Conservation (phyloP, 208 protist genomes). For the Polymyxa betae region DNA sequence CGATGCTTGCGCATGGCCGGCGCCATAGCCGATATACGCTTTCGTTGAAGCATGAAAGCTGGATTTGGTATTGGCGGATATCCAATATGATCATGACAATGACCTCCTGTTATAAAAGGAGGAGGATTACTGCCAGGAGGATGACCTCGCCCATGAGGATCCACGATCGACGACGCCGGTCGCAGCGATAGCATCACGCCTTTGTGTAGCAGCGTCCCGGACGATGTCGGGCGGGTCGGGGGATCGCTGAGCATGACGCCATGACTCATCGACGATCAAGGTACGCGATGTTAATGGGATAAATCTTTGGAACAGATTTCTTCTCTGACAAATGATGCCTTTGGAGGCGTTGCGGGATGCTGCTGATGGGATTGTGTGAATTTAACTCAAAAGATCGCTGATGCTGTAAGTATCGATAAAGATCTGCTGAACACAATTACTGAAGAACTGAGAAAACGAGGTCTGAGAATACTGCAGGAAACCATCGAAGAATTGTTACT, state of each 20-base stretch:
- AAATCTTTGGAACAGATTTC: too few relatives aligned
- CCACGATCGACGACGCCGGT: not conserved
- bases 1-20: constrained; percentile 1
- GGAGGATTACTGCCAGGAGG: too few relatives aligned
- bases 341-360: too few relatives aligned
- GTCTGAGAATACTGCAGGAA: too few relatives aligned
- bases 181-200: constrained; percentile 43
- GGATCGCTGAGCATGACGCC: not conserved
- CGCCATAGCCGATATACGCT: not conserved
- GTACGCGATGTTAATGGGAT: too few relatives aligned
- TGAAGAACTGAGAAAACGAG: too few relatives aligned
- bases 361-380: too few relatives aligned
- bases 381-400: too few relatives aligned
- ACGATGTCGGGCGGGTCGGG: not conserved
- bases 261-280: not conserved
- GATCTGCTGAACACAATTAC: too few relatives aligned
- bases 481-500: too few relatives aligned
- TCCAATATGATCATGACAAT: not conserved
- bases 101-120: not conserved
- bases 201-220: not conserved
- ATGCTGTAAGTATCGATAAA: too few relatives aligned
- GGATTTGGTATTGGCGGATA: constrained; percentile 1
- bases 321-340: too few relatives aligned
- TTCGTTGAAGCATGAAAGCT: not conserved
- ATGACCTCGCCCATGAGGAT: not conserved